phyloP scores from a whole-genome alignment of 2,329 filamentous ascomycete genomes.

The Xylaria sp. region DNA sequence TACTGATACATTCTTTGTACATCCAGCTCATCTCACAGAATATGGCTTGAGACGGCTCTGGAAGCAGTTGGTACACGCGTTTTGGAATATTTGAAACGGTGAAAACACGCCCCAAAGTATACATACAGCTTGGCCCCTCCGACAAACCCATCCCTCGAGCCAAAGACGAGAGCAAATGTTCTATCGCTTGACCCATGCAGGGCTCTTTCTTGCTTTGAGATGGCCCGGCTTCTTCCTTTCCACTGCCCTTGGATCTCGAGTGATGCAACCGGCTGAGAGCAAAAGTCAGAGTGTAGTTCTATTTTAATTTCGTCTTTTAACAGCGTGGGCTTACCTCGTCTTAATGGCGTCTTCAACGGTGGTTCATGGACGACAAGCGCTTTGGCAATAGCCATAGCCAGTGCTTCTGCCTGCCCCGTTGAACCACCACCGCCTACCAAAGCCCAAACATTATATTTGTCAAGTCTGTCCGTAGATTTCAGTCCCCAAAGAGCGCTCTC shows the following conservation, averaged over 20 bases:
- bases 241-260: conserved; percentile 88
- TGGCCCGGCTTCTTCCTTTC: conserved; percentile 98
- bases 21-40: conserved; percentile 28
- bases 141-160: neutral
- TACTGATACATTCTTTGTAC: conserved; percentile 47
- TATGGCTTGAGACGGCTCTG: conserved; percentile 30
- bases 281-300: conserved; percentile 56
- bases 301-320: conserved; percentile 24
- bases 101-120: conserved; percentile 17
- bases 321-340: conserved; percentile 76
- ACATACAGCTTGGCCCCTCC: conserved; percentile 23
- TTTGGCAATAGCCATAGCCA: conserved; percentile 89
- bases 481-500: conserved; percentile 95
- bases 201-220: conserved; percentile 97
- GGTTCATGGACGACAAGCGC: conserved; percentile 92
- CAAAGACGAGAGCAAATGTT: conserved; percentile 1
- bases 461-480: conserved; percentile 81
- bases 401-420: conserved; percentile 94
- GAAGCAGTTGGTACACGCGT: conserved; percentile 14
- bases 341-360: conserved; percentile 84
- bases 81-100: conserved; percentile 4
- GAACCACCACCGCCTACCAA: conserved; percentile 86
- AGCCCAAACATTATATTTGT: conserved; percentile 98
- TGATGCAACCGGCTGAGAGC: conserved; percentile 84
- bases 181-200: conserved; percentile 92